Percentiles rank a stretch among this genome's conserved stretches.
Evolutionary conservation across 2,329 filamentous ascomycete genomes (phyloP).

Genomic region (Scleromitrula shiraiana): DNA sequence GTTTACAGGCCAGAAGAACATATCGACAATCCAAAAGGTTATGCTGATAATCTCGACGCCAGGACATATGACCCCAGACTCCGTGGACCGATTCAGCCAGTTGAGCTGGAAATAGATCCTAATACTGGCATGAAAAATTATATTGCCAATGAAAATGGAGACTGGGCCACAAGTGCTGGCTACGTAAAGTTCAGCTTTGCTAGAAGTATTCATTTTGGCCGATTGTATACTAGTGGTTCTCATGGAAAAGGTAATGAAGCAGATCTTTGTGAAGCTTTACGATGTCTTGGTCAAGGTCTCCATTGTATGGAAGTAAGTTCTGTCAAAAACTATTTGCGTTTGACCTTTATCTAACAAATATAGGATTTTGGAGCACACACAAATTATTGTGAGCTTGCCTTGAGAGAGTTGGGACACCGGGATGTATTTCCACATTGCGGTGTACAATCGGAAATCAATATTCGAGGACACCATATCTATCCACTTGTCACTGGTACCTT

Average conservation of each 20-base stretch:
- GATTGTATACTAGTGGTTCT: constrained; percentile 62
- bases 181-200: constrained; percentile 72
- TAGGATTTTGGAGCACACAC: constrained; percentile 69
- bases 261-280: constrained; percentile 71
- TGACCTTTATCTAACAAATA: constrained; percentile 16
- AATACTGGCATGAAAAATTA: constrained; percentile 98
- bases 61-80: constrained; percentile 73
- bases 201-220: constrained; percentile 69
- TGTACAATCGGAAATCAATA: constrained; percentile 53
- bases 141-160: constrained; percentile 81
- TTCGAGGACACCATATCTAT: constrained; percentile 59
- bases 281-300: constrained; percentile 50
- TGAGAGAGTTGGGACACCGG: constrained; percentile 62
- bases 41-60: constrained; percentile 81
- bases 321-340: background rate
- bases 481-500: constrained; percentile 71
- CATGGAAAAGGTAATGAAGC: constrained; percentile 58
- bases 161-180: constrained; percentile 83
- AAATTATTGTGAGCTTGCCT: constrained; percentile 72
- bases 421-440: constrained; percentile 71
- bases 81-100: constrained; percentile 64
- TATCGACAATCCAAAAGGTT: constrained; percentile 70
- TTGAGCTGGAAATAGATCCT: constrained; percentile 66
- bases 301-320: constrained; percentile 40
- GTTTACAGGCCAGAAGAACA: constrained; percentile 72